A percentile compares a stretch with the other conserved stretches of the same genome.
Evolutionary conservation across 805 yeast species (phyloP).

Genomic region (Yamadazyma tumulicola): DNA sequence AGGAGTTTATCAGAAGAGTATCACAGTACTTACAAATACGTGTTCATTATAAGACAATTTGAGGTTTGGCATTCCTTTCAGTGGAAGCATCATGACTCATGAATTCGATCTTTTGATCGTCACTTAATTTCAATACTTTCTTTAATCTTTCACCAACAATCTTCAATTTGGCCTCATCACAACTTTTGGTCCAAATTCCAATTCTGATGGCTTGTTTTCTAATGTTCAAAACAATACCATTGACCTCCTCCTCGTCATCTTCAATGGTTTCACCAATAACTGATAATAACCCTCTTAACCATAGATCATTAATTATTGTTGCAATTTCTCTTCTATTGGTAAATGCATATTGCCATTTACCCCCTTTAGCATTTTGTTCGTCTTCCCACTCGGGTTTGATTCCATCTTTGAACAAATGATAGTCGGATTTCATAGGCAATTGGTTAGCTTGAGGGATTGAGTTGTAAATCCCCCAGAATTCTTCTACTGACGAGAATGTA

Average conservation of each 20-base stretch:
- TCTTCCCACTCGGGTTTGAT: slow-evolving; percentile 99
- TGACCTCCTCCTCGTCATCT: slow-evolving; percentile 78
- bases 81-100: slow-evolving; percentile 57
- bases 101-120: slow-evolving; percentile 77
- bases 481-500: slow-evolving; percentile 91
- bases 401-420: slow-evolving; percentile 90
- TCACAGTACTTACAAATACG: background rate
- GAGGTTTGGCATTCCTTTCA: slow-evolving; percentile 36
- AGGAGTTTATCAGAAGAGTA: too few species aligned
- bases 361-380: slow-evolving; percentile 79
- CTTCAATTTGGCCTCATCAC: slow-evolving; percentile 57
- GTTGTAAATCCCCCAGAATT: slow-evolving; percentile 97
- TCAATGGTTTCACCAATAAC: slow-evolving; percentile 95
- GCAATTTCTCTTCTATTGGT: slow-evolving; percentile 60
- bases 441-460: slow-evolving; percentile 89
- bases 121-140: slow-evolving; percentile 73
- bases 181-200: slow-evolving; percentile 90
- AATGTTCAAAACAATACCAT: slow-evolving; percentile 88
- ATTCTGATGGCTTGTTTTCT: slow-evolving; percentile 80
- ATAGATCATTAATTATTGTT: slow-evolving; percentile 75
- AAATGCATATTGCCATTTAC: slow-evolving; percentile 78
- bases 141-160: slow-evolving; percentile 85
- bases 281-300: slow-evolving; percentile 86
- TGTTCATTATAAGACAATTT: slow-evolving; percentile 26
- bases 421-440: slow-evolving; percentile 88